Conservation (phyloP, 2,329 filamentous ascomycete species). For the Pyrenophora graminea region DNA sequence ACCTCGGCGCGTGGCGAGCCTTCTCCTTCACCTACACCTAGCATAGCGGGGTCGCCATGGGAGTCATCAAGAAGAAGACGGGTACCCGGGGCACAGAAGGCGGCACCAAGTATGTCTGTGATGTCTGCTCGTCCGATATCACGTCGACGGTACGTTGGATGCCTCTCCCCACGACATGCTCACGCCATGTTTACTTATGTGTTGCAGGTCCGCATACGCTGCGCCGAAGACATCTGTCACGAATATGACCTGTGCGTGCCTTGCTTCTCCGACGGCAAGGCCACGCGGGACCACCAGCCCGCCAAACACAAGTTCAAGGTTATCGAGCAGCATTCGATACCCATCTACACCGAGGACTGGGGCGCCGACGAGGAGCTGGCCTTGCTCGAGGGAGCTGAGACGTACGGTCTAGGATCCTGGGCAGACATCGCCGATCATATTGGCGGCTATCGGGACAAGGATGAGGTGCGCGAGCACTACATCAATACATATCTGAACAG, state of each 20-base stretch:
- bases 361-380: slow-evolving; percentile 96
- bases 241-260: slow-evolving; percentile 97
- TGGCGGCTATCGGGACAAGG: slow-evolving; percentile 89
- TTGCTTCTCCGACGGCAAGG: slow-evolving; percentile 84
- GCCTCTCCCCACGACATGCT: not conserved
- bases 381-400: slow-evolving; percentile 89
- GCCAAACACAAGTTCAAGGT: slow-evolving; percentile 86
- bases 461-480: slow-evolving; percentile 96
- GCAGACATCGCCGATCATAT: slow-evolving; percentile 98
- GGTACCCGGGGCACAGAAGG: slow-evolving; percentile 80
- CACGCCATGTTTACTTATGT: slow-evolving; percentile 2
- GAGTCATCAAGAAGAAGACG: slow-evolving; percentile 95
- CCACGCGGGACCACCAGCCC: slow-evolving; percentile 83
- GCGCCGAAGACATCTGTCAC: slow-evolving; percentile 74
- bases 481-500: slow-evolving; percentile 85
- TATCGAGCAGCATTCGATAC: slow-evolving; percentile 97
- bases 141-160: slow-evolving; percentile 79
- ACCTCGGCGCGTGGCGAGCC: not conserved
- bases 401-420: slow-evolving; percentile 95
- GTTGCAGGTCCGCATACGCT: slow-evolving; percentile 85
- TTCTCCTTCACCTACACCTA: slow-evolving; percentile 3
- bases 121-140: slow-evolving; percentile 94
- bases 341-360: slow-evolving; percentile 94
- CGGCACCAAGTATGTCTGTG: slow-evolving; percentile 86
- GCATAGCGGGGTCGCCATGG: slow-evolving; percentile 62